Percentiles rank a stretch among this genome's conserved stretches.
These are phyloP conservation scores for Mycena alexandri DNA, from an alignment of 768 basidiomycete genomes.

Conservation along the genomic window DNA sequence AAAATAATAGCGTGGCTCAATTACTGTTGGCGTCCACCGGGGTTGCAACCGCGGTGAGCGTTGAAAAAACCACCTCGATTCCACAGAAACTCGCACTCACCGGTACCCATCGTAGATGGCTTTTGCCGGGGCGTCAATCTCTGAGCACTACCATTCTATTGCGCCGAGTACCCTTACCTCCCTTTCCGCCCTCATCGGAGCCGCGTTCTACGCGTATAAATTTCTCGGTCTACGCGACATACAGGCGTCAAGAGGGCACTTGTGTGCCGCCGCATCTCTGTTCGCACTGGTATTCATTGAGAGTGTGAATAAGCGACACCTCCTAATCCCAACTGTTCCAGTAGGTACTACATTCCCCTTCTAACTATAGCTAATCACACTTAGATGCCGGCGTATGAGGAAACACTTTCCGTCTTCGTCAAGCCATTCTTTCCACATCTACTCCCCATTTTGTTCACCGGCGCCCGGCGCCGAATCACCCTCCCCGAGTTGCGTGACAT, in stretches of 20 bases:
- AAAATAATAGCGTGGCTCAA: neutral
- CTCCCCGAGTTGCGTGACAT: slow-evolving; percentile 23
- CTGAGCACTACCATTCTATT: slow-evolving; percentile 27
- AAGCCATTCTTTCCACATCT: slow-evolving; percentile 27
- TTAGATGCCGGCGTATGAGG: slow-evolving; percentile 20
- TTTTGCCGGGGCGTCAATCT: slow-evolving; percentile 8
- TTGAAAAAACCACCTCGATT: neutral
- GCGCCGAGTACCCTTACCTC: slow-evolving; percentile 20
- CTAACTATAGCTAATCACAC: neutral
- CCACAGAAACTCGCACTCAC: neutral
- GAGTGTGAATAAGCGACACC: slow-evolving; percentile 20
- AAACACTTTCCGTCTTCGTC: slow-evolving; percentile 21
- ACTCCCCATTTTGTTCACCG: slow-evolving; percentile 11
- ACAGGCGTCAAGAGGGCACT: neutral
- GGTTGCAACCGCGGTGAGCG: slow-evolving; percentile 5
- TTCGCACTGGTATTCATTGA: slow-evolving; percentile 25
- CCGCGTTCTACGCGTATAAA: slow-evolving; percentile 15
- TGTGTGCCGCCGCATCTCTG: slow-evolving; percentile 16
- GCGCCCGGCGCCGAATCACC: slow-evolving; percentile 11
- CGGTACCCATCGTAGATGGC: neutral
- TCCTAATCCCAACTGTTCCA: slow-evolving; percentile 20
- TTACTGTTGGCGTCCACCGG: neutral
- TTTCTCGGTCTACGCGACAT: neutral
- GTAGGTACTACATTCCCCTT: neutral
- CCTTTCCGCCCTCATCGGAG: slow-evolving; percentile 11